Percentiles rank a stretch among this genome's conserved stretches.
Evolutionary conservation across 257 asterid genomes (phyloP).

Genomic region (Leonotis leonurus): DNA sequence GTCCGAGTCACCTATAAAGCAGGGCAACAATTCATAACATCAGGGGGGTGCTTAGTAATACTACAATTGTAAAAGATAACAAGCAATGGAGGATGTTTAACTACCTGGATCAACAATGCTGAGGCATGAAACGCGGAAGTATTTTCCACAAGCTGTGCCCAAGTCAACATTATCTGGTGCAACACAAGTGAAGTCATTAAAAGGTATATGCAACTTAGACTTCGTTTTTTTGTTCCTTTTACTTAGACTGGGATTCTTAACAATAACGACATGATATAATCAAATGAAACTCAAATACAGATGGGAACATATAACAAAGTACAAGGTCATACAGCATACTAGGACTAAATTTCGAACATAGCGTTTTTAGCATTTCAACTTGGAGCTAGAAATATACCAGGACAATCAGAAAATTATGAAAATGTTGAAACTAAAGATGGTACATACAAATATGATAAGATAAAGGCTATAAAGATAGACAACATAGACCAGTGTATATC

Average conservation of each 20-base stretch:
- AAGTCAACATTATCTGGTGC: slow-evolving; percentile 35
- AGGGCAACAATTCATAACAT: not conserved
- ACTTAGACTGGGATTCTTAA: not conserved
- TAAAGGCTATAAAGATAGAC: not conserved
- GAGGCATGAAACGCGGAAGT: slow-evolving; percentile 38
- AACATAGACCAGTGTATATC: not conserved
- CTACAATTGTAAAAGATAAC: no score
- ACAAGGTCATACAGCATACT: not conserved
- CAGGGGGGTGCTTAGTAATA: not conserved
- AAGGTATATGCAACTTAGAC: not conserved
- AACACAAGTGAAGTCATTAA: not conserved
- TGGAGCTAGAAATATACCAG: not conserved
- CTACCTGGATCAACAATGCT: slow-evolving; percentile 44
- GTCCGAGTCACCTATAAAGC: slow-evolving; percentile 37
- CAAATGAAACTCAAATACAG: not conserved
- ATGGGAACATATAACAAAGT: not conserved
- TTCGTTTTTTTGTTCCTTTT: not conserved
- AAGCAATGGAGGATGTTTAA: not conserved
- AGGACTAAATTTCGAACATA: not conserved
- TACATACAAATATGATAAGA: not conserved
- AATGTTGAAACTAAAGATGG: not conserved
- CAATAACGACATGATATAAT: no score
- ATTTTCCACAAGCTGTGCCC: slow-evolving; percentile 42
- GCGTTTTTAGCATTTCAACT: no score
- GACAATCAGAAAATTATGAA: not conserved